These are phyloP conservation scores for Trichoderma harzianum DNA, from an alignment of 2,329 filamentous ascomycete genomes.

Conservation along the genomic window DNA sequence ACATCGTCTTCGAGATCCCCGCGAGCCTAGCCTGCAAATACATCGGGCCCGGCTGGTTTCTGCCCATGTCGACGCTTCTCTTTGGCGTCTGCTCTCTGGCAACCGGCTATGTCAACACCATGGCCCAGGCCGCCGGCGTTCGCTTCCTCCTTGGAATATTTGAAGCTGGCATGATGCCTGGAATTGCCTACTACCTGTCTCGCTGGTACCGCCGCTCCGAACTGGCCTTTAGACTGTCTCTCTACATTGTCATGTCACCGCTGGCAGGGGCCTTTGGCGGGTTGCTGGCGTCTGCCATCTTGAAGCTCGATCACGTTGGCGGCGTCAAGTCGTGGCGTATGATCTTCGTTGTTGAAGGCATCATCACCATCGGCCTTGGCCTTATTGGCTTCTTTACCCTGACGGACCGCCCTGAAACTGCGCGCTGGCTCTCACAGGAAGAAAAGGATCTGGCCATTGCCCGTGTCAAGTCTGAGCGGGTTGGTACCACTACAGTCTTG, in stretches of 20 bases:
- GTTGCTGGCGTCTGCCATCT: conserved; percentile 61
- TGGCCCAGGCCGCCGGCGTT: conserved; percentile 52
- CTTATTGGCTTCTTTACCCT: conserved; percentile 62
- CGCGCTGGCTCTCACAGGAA: conserved; percentile 60
- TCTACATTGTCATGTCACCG: conserved; percentile 69
- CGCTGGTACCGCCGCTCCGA: conserved; percentile 70
- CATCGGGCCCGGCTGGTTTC: conserved; percentile 69
- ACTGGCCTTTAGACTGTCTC: conserved; percentile 61
- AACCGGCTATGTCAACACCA: conserved; percentile 61
- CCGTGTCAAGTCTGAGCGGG: conserved; percentile 65
- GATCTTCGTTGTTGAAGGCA: conserved; percentile 69
- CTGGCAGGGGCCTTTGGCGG: conserved; percentile 70
- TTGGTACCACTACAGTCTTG: conserved; percentile 59
- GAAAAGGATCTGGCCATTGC: conserved; percentile 66
- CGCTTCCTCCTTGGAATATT: conserved; percentile 67
- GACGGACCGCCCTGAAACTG: conserved; percentile 66
- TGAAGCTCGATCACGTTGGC: conserved; percentile 58
- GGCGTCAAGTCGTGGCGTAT: conserved; percentile 59
- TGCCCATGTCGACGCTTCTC: conserved; percentile 58
- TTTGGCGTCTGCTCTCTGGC: conserved; percentile 63
- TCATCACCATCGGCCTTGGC: conserved; percentile 52
- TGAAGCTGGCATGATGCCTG: conserved; percentile 71
- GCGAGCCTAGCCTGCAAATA: conserved; percentile 66
- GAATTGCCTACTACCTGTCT: conserved; percentile 70
- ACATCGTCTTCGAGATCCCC: conserved; percentile 71